Percentiles rank a stretch among this genome's conserved stretches.
These are phyloP conservation scores for Claviceps spartinae DNA, from an alignment of 2,329 filamentous ascomycete species.

Conservation along the genomic window DNA sequence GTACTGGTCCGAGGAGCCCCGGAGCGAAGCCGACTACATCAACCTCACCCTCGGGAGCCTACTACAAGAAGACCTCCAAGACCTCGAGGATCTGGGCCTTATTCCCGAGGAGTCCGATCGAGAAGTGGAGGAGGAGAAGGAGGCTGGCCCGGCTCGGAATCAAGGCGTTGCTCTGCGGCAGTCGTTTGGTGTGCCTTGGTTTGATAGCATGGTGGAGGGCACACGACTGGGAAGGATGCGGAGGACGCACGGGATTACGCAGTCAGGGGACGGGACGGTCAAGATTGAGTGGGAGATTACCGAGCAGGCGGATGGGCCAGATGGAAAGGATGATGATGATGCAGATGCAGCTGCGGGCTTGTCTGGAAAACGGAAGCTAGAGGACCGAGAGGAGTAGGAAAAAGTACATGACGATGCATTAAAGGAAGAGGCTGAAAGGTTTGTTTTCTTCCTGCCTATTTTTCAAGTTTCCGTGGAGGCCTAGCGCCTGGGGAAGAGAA, in stretches of 20 bases:
- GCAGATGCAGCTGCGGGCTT: conserved; percentile 18
- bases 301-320: conserved; percentile 46
- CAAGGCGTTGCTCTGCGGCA: conserved; percentile 28
- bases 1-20: conserved; percentile 66
- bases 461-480: not conserved
- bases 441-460: not conserved
- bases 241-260: conserved; percentile 40
- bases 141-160: conserved; percentile 7
- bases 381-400: conserved; percentile 23
- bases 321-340: conserved; percentile 22
- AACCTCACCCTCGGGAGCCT: conserved; percentile 71
- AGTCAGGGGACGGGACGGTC: conserved; percentile 48
- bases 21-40: conserved; percentile 62
- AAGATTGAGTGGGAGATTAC: conserved; percentile 73
- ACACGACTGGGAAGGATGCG: conserved; percentile 58
- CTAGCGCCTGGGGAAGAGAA: not conserved
- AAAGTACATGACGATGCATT: not conserved
- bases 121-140: conserved; percentile 17
- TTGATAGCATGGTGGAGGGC: conserved; percentile 67
- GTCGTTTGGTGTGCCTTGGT: conserved; percentile 70
- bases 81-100: conserved; percentile 63
- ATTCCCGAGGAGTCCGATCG: conserved; percentile 35
- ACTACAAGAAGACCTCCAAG: conserved; percentile 52
- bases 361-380: conserved; percentile 40
- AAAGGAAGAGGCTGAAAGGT: not conserved